Conservation (phyloP, 306 rosid species). For the Styphnolobium japonicum region DNA sequence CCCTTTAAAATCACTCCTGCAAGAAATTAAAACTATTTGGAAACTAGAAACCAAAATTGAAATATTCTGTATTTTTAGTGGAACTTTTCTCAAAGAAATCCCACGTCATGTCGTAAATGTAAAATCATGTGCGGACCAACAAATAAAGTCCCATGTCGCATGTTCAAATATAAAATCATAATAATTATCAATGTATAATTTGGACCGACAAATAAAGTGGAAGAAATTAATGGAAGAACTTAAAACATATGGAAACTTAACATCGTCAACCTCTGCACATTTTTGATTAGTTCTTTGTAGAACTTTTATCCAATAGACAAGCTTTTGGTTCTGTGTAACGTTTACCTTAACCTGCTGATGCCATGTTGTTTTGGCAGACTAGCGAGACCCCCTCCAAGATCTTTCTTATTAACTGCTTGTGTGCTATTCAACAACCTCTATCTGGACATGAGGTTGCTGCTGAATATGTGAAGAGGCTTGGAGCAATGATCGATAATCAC, state of each 20-base stretch:
- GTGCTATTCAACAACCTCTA: slow-evolving; percentile 85
- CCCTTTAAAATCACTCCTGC: neutral
- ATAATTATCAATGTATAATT: neutral
- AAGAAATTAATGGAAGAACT: slow-evolving; percentile 9
- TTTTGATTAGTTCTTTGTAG: neutral
- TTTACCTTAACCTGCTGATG: slow-evolving; percentile 10
- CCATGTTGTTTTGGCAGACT: slow-evolving; percentile 55
- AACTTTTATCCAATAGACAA: neutral
- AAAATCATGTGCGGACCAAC: slow-evolving; percentile 4
- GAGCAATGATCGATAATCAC: slow-evolving; percentile 71
- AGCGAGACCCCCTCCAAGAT: slow-evolving; percentile 87
- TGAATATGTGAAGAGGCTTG: slow-evolving; percentile 77
- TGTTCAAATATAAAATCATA: neutral
- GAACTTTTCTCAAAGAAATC: slow-evolving; percentile 11
- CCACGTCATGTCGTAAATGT: neutral
- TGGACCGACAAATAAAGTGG: neutral
- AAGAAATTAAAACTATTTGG: neutral
- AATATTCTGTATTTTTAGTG: neutral
- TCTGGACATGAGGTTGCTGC: slow-evolving; percentile 71
- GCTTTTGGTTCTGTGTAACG: neutral
- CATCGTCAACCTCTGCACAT: neutral
- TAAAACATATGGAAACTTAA: neutral
- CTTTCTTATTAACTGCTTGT: slow-evolving; percentile 86
- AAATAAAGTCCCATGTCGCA: neutral
- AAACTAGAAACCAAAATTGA: neutral